Percentiles rank a stretch among this genome's conserved stretches.
Evolutionary conservation across 805 yeast genomes (phyloP).

Genomic region (Sugiyamaella chiloensis): DNA sequence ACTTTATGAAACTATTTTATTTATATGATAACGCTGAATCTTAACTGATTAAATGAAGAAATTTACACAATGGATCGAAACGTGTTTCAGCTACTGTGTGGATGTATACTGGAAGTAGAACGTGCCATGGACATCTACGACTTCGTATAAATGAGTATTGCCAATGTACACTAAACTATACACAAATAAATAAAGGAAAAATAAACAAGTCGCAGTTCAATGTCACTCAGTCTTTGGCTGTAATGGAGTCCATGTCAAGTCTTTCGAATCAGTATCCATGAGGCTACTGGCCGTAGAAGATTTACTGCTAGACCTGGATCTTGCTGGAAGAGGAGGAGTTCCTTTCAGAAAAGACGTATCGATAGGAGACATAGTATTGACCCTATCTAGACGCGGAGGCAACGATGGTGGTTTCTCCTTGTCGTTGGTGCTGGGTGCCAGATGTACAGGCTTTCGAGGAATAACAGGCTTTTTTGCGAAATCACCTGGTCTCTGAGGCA

Average conservation of each 20-base stretch:
- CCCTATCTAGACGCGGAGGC: conserved; percentile 9
- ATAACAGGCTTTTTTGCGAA: conserved; percentile 1
- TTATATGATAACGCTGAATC: too few species aligned
- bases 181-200: not conserved
- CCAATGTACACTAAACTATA: not conserved
- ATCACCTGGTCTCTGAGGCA: conserved; percentile 12
- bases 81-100: too few species aligned
- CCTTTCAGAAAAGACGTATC: not conserved
- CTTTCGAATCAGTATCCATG: conserved; percentile 1
- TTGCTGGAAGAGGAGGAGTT: conserved; percentile 14
- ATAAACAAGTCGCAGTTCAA: too few species aligned
- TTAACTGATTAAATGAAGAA: too few species aligned
- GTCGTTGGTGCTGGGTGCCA: not conserved
- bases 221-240: too few species aligned
- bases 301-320: conserved; percentile 13
- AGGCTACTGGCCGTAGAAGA: conserved; percentile 8
- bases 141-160: too few species aligned
- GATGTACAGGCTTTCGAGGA: conserved; percentile 16
- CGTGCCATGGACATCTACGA: too few species aligned
- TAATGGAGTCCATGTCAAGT: conserved; percentile 17
- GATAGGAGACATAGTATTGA: not conserved
- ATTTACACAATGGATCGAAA: not conserved
- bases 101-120: too few species aligned
- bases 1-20: too few species aligned
- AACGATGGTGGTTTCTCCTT: conserved; percentile 9